Base-by-base conservation (phyloP, 495 filamentous ascomycete species). In the Hyaloscypha variabilis region DNA sequence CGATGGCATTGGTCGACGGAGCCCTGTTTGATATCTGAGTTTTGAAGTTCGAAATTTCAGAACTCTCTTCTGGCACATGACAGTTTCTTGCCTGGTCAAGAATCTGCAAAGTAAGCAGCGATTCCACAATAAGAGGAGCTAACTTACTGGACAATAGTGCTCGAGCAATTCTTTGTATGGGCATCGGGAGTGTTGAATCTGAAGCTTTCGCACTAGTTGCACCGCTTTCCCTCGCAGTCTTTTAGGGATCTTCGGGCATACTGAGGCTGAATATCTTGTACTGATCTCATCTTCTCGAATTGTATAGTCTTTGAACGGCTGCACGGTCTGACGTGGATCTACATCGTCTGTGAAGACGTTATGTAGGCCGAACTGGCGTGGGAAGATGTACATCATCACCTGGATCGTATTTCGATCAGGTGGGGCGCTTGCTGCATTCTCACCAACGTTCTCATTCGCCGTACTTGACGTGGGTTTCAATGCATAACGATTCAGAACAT, bases 361-460 rank as follows among this genome's bases (percentile, higher is more conserved):
- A 68, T 94, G 91, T 14, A 99, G 78, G 3, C 87, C 86, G 72
- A 96, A 97, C 73, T 98, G 93, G 23, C 90, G 83, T 31, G 95
- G 95, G 67, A 99, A 99, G 1, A 99, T 87, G 74, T 99, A 94
- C 77, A 92, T 93, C 85, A 97, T 85, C 28, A 97, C 77, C 64
- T 90, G 91, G 8, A 88, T 71, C 0, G 87, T 90, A 58, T 69
- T 67, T 52, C 26, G 13, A 23, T 50, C 46, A 6, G 46, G 59
- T 29, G 24, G 26, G 53, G 4, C 28, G 36, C 19, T 25, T 49
- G 31, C 39, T 36, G 31, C 31, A 8, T 46, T 19, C 24, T 1
- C 21, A 10, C 28, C 13, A 11, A 42, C 46, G 13, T 31, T 29
- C 23, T 58, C 19, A 1, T 25, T 19, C 23, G 21, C 2, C 26